Base-by-base conservation (phyloP, 2,329 filamentous ascomycete genomes). In the Meredithiella fracta region DNA sequence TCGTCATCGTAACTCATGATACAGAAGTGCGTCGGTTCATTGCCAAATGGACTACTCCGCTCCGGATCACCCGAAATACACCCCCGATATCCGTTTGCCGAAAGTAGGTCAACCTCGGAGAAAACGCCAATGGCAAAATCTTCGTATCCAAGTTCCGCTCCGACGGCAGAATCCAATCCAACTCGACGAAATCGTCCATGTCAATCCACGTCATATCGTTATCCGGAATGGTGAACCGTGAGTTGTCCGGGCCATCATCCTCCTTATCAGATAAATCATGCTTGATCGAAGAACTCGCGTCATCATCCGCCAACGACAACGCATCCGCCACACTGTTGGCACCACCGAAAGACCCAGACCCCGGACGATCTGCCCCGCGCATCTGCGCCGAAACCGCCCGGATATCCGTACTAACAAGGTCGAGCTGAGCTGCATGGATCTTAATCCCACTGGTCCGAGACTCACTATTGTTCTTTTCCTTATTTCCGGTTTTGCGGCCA, bases 131-230 rank as follows among this genome's bases (percentile, higher is more conserved):
- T 0, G 94, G 94, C 55, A 98, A 70, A 49, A 98, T 98, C 67
- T 92, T 90, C 0, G 91, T 97, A 62, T 94, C 85, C 0, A 91
- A 90, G 61, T 95, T 94, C 31, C 85, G 80, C 64, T 94, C 87
- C 14, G 87, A 85, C 0, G 91, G 91, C 23, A 96, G 70, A 55
- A 95, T 90, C 91, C 91, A 97, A 66, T 96, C 94, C 22, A 98
- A 72, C 67, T 98, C 92, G 29, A 98, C 90, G 68, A 98, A 98
- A 66, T 98, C 92, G 65, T 98, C 92, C 89, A 98, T 97, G 64
- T 98, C 92, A 60, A 98, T 90, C 92, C 92, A 98, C 56, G 84
- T 89, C 62, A 89, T 82, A 64, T 98, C 92, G 55, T 94, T 86
- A 66, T 98, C 92, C 0, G 92, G 91, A 52, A 98, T 98, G 0